A percentile compares a stretch with the other conserved stretches of the same genome.
phyloP scores from a whole-genome alignment of 345 rosid genomes.

The Aegle marmelos region DNA sequence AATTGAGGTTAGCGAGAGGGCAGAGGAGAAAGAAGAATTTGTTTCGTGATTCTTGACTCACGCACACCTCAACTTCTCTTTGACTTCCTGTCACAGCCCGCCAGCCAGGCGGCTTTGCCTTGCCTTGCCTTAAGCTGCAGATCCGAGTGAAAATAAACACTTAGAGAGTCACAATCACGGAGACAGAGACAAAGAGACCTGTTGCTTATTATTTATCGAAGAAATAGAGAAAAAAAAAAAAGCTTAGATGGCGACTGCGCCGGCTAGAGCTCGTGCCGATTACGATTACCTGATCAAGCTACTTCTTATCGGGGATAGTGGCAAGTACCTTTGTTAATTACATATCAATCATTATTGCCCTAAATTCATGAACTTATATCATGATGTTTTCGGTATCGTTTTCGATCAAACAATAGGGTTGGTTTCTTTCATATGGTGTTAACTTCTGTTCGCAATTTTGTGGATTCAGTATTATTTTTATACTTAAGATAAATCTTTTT shows the following conservation, averaged over 20 bases:
- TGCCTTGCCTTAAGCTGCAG: background rate
- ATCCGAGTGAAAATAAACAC: conserved; percentile 2
- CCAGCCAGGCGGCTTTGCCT: background rate
- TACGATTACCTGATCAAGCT: conserved; percentile 54
- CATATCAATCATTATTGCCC: too few species aligned
- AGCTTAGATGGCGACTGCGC: conserved; percentile 40
- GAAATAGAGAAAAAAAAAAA: background rate
- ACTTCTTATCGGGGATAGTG: conserved; percentile 53
- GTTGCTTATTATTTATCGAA: background rate
- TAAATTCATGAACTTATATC: background rate
- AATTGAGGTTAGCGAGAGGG: background rate
- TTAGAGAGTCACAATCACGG: background rate
- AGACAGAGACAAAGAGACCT: background rate
- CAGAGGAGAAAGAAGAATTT: background rate
- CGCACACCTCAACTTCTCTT: background rate
- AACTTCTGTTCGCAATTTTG: background rate
- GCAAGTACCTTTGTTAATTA: conserved; percentile 14
- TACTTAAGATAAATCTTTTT: too few species aligned
- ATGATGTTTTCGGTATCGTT: background rate
- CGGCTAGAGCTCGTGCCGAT: conserved; percentile 53
- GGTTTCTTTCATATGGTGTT: background rate
- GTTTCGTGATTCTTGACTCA: background rate
- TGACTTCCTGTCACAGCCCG: background rate
- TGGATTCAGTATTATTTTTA: background rate
- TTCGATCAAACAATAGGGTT: background rate